Conservation (phyloP, 176 grass and related monocot genomes). For the Thalia dealbata region DNA sequence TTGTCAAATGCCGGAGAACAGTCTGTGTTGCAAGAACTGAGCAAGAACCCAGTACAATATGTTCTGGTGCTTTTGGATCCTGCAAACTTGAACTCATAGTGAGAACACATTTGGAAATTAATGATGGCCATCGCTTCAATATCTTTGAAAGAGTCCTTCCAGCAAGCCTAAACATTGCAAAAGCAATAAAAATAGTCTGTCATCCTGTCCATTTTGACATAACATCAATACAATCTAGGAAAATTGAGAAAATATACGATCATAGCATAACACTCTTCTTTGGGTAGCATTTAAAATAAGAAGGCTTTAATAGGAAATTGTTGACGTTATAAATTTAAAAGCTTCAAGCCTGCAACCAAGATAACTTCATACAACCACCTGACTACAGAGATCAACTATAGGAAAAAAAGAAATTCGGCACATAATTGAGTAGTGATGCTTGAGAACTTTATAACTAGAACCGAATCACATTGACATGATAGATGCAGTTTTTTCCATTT, state of each 20-base stretch:
- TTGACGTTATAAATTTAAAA: neutral
- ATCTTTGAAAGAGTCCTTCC: constrained; percentile 74
- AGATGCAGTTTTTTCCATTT: neutral
- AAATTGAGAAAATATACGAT: neutral
- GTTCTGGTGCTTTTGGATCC: constrained; percentile 57
- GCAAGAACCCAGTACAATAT: constrained; percentile 81
- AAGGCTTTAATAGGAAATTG: neutral
- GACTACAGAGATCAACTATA: too few relatives aligned
- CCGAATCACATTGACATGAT: neutral
- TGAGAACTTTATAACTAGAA: neutral
- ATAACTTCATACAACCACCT: too few relatives aligned
- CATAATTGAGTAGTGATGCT: too few relatives aligned
- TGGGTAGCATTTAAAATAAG: neutral
- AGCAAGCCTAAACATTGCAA: constrained; percentile 43
- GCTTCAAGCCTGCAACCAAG: too few relatives aligned
- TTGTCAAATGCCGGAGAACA: constrained; percentile 66
- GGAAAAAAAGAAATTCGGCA: too few relatives aligned
- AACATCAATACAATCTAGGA: neutral
- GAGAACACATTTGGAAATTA: constrained; percentile 64
- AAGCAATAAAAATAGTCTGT: neutral
- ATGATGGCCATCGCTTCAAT: constrained; percentile 74
- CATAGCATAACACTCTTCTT: neutral
- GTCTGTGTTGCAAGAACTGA: constrained; percentile 56
- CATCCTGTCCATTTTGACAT: neutral
- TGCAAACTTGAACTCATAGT: constrained; percentile 48